Evolutionary conservation across 2,329 filamentous ascomycete genomes (phyloP).

Genomic region (Atkinsonella texensis): DNA sequence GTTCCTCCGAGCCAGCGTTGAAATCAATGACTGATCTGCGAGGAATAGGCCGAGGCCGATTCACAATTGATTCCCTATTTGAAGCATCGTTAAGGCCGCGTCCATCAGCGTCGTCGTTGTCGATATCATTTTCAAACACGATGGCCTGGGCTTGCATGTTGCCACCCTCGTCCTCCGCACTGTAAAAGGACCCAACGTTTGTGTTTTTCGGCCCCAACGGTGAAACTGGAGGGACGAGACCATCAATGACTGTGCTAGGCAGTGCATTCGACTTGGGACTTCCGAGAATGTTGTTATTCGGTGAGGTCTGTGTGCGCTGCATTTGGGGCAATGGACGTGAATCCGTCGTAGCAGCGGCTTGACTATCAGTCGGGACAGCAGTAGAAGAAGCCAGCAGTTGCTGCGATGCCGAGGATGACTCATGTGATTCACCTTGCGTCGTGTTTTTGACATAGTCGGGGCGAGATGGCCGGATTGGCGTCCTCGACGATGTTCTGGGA

Average conservation of each 20-base stretch:
- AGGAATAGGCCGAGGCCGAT: constrained; percentile 45
- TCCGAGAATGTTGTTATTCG: background rate
- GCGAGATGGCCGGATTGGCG: background rate
- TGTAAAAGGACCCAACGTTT: background rate
- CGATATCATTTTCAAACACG: constrained; percentile 44
- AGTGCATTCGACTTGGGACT: background rate
- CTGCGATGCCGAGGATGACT: background rate
- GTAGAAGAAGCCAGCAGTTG: background rate
- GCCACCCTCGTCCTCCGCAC: constrained; percentile 10
- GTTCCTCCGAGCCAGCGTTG: background rate
- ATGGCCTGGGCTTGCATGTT: constrained; percentile 28
- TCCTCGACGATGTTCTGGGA: background rate
- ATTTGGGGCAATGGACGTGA: background rate
- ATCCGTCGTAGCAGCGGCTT: background rate
- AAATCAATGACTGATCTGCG: constrained; percentile 21
- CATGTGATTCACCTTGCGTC: background rate
- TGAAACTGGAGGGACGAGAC: constrained; percentile 8
- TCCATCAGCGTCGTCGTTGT: constrained; percentile 38
- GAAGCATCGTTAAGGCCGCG: background rate
- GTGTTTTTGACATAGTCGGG: background rate
- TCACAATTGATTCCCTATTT: constrained; percentile 29
- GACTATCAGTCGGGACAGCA: background rate
- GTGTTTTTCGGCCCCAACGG: constrained; percentile 1
- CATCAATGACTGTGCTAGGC: background rate
- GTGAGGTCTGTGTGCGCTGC: background rate